Conservation (phyloP, 257 asterid species). For the Leptodermis oblonga region DNA sequence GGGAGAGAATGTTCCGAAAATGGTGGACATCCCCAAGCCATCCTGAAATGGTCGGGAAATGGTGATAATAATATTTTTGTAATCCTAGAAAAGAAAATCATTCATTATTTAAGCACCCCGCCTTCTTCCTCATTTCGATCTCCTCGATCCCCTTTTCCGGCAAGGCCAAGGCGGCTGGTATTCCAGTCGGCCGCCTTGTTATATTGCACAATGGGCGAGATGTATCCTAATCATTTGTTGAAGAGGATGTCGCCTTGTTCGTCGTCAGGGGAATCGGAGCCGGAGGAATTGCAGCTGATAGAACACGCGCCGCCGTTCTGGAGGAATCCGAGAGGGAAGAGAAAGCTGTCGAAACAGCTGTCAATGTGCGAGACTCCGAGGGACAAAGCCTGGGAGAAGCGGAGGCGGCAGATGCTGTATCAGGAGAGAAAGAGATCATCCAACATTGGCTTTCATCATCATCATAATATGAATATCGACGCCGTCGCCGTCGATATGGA, state of each 20-base stretch:
- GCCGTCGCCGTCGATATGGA: neutral
- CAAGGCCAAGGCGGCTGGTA: conserved; percentile 58
- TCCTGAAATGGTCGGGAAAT: conserved; percentile 26
- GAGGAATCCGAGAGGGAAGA: conserved; percentile 38
- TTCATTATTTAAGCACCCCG: conserved; percentile 1
- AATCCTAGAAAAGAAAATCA: conserved; percentile 12
- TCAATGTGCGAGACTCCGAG: conserved; percentile 78
- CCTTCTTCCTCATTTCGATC: neutral
- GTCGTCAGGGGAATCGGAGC: conserved; percentile 36
- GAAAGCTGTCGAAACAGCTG: conserved; percentile 55
- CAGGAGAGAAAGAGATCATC: conserved; percentile 44
- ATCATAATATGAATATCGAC: conserved; percentile 10
- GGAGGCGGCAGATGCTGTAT: conserved; percentile 50
- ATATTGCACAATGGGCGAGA: conserved; percentile 15
- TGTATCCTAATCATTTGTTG: neutral
- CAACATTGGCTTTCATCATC: no score
- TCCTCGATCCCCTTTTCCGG: conserved; percentile 16
- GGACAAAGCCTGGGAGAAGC: conserved; percentile 72
- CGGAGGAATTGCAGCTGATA: conserved; percentile 58
- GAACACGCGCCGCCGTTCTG: conserved; percentile 76
- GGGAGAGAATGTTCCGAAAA: conserved; percentile 26
- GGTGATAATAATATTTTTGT: conserved; percentile 10
- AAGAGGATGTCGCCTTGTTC: conserved; percentile 20
- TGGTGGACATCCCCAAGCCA: conserved; percentile 28
- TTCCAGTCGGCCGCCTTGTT: conserved; percentile 38